Percentiles rank a stretch among this genome's conserved stretches.
Conservation (phyloP, 768 basidiomycete genomes). For the Hypholoma sublateritium region DNA sequence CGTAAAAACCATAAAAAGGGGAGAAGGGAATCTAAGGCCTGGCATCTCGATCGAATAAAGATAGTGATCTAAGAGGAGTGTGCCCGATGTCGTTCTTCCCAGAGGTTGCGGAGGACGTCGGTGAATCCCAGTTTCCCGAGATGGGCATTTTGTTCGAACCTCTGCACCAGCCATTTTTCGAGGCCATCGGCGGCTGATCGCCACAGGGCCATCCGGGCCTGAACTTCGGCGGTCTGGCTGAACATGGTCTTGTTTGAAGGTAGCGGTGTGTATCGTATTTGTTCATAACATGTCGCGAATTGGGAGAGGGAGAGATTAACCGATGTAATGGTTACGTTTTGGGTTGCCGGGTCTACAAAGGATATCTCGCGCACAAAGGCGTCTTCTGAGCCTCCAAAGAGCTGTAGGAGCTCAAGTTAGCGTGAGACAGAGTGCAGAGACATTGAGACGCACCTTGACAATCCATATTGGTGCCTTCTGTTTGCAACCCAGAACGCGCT, state of each 20-base stretch:
- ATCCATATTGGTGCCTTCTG: constrained; percentile 93
- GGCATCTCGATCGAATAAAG: background rate
- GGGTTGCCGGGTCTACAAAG: constrained; percentile 83
- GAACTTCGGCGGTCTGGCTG: constrained; percentile 88
- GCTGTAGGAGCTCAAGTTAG: constrained; percentile 40
- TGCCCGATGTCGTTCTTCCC: constrained; percentile 67
- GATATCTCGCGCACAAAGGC: constrained; percentile 95
- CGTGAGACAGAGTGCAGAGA: background rate
- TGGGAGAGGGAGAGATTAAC: constrained; percentile 95
- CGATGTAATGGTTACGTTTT: constrained; percentile 82
- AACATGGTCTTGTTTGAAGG: constrained; percentile 67
- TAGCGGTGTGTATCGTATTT: constrained; percentile 82
- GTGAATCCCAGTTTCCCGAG: constrained; percentile 88
- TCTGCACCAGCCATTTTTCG: constrained; percentile 82
- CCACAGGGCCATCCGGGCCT: constrained; percentile 80
- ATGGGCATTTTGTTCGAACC: constrained; percentile 92
- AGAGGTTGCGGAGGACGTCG: constrained; percentile 77
- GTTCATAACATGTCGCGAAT: constrained; percentile 90
- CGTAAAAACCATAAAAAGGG: constrained; percentile 6
- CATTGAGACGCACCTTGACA: constrained; percentile 64
- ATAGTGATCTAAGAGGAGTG: constrained; percentile 8
- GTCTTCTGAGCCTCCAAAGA: constrained; percentile 91
- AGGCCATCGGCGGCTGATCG: constrained; percentile 78
- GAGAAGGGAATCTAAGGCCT: constrained; percentile 2
- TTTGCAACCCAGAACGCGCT: constrained; percentile 87